Conservation (phyloP, 1,284 basidiomycete genomes). For the Ceratorhiza oryzae-sativae region DNA sequence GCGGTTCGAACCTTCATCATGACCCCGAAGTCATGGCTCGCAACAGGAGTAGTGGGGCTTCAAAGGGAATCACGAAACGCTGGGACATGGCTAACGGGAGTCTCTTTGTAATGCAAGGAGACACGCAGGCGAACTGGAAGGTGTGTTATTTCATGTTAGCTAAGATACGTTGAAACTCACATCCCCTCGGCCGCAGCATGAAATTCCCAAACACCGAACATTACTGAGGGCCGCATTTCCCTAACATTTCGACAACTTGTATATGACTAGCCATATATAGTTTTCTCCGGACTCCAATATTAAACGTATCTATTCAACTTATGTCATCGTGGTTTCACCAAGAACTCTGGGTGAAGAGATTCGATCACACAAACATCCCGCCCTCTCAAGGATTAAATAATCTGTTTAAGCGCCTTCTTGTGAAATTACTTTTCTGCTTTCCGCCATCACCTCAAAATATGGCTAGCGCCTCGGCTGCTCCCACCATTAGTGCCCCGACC, state of each 20-base stretch:
- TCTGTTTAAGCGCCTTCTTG: constrained; percentile 17
- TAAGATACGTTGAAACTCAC: not conserved
- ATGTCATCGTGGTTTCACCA: no score
- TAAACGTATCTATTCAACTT: no score
- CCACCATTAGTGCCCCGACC: constrained; percentile 12
- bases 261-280: not conserved
- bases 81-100: constrained; percentile 56
- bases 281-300: no score
- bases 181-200: constrained; percentile 48
- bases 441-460: constrained; percentile 9
- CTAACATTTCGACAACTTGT: constrained; percentile 55
- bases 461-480: constrained; percentile 22
- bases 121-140: constrained; percentile 60
- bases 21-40: constrained; percentile 48
- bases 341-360: no score
- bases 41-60: constrained; percentile 43
- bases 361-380: no score
- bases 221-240: constrained; percentile 53
- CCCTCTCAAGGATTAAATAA: no score
- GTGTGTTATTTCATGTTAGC: constrained; percentile 40
- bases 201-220: constrained; percentile 55
- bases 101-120: constrained; percentile 60
- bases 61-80: constrained; percentile 44
- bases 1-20: constrained; percentile 59
- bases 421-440: constrained; percentile 19